Evolutionary conservation across 1,284 basidiomycete genomes (phyloP), one percentile per base, ranked within the genome.

Genomic region (Porogramme epimiltina): DNA sequence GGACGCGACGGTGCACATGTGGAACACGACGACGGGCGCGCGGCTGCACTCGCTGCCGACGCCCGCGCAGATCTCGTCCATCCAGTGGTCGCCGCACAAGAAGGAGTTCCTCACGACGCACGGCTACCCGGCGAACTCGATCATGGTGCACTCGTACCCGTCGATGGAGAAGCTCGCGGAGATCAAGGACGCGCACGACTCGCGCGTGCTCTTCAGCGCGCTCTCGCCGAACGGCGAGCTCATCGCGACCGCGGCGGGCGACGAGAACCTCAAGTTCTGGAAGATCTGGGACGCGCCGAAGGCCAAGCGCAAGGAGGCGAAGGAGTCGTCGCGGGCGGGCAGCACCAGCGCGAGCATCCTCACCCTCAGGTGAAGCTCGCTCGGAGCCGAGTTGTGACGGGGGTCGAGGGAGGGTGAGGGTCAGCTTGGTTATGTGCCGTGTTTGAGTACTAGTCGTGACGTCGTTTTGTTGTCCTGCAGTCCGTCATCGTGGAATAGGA

Each of bases 251-350:
- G 93, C 90, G 16, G 93, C 92, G 0, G 90, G 89, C 0, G 95
- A 98, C 66, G 95, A 98, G 76, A 95, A 94, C 66, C 76, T 98
- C 62, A 97, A 97, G 73, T 93, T 95, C 70, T 93, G 91, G 91
- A 80, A 83, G 52, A 79, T 91, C 37, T 91, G 88, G 88, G 88
- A 91, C 46, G 72, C 71, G 38, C 76, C 71, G 38, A 76, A 72
- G 54, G 80, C 79, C 62, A 80, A 77, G 55, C 78, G 75, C 63
- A 81, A 77, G 66, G 78, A 78, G 66, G 78, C 75, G 63, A 67
- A 66, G 58, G 66, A 64, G 50, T 49, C 51, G 44, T 51, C 56
- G 24, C 39, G 63, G 65, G 61, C 49, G 66, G 62, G 69, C 44
- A 62, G 66, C 50, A 68, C 67, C 22, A 56, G 54, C 39, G 63